Base-by-base conservation (phyloP, 495 filamentous ascomycete genomes). In the Neurospora terricola region DNA sequence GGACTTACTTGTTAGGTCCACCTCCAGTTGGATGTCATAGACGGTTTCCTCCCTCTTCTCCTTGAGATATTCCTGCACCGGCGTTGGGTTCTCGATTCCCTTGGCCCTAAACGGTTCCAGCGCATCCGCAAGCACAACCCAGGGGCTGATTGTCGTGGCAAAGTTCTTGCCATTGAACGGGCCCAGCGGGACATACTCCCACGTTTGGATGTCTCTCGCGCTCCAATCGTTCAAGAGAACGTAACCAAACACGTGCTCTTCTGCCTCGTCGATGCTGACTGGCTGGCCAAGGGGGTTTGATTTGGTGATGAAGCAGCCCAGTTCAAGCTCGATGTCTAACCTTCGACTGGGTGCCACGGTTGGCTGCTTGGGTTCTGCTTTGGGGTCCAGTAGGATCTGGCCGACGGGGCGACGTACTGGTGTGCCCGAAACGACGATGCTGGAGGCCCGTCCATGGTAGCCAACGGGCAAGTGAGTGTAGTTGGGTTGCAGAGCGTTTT, bases 191-290 rank as follows among this genome's bases (percentile, higher is more conserved):
- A 93, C 83, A 76, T 95, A 96, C 82, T 98, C 94, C 94, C 94
- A 98, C 6, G 86, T 85, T 80, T 98, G 94, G 62, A 98, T 91
- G 78, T 98, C 94, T 70, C 94, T 85, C 11, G 94, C 94, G 74
- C 91, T 94, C 94, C 94, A 98, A 81, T 98, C 94, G 81, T 98
- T 98, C 85, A 98, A 87, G 69, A 98, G 83, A 3, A 97, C 94
- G 37, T 94, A 84, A 6, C 94, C 94, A 81, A 97, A 97, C 43
- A 98, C 87, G 76, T 88, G 84, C 45, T 95, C 89, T 70, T 91
- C 89, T 0, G 94, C 94, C 37, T 88, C 77, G 76, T 76, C 69
- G 23, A 96, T 85, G 5, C 81, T 77, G 23, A 94, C 85, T 0
- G 86, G 83, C 73, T 88, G 84, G 21, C 94, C 93, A 76, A 94